Base-by-base conservation (phyloP, 176 grass and related monocot species). In the Paspalum notatum region DNA sequence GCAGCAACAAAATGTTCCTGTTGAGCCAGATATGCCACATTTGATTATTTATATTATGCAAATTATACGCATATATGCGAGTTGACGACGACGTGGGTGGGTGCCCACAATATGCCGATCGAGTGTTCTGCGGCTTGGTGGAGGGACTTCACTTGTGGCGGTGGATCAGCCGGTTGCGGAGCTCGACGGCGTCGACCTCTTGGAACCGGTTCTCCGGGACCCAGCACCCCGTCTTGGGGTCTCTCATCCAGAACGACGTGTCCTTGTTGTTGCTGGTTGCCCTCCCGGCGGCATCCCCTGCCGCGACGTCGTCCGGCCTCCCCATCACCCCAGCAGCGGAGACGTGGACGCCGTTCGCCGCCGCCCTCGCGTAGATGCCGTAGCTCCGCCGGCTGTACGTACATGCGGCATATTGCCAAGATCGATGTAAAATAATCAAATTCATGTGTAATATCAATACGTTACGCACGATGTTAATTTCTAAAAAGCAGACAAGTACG, bases 211-310 rank as follows among this genome's bases (percentile, higher is more conserved):
- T 90, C 78, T 90, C 88, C 0, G 83, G 88, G 8, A 68, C 2
- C 88, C 88, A 90, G 27, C 46, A 78, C 0, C 88, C 88, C 17
- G 79, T 90, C 51, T 82, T 90, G 11, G 88, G 88, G 73, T 90
- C 78, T 42, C 74, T 71, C 88, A 90, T 90, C 79, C 83, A 90
- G 42, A 82, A 67, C 17, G 72, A 67, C 17, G 72, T 66, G 3
- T 82, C 83, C 60, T 73, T 9, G n/a, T 47, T 56, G 40, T 52
- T 51, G 0, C 9, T 66, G 7, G 24, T 49, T 2, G n/a, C 6
- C 25, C 22, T 75, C 18, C 63, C 52, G 4, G n/a, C 4, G 1
- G 20, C 12, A 12, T 49, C 65, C 13, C 12, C 60, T 2, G 26
- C 48, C 4, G 2, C 14, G 37, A 21, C 49, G 16, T 66, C 49